Evolutionary conservation across 768 basidiomycete genomes (phyloP).

Genomic region (Royoungia palumana): DNA sequence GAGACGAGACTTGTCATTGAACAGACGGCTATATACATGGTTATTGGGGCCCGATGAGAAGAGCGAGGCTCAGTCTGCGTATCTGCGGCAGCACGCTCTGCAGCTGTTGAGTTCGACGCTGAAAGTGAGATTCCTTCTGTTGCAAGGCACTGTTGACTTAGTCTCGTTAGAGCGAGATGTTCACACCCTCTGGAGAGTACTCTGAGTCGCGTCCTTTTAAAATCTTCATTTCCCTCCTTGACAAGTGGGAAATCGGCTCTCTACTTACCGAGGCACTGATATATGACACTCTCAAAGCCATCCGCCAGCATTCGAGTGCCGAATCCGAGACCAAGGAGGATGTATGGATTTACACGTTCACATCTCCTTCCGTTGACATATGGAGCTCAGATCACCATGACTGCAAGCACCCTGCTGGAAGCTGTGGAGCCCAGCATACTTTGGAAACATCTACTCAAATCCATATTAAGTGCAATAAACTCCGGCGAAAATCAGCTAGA

Average conservation of each 20-base stretch:
- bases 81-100: slow-evolving; percentile 68
- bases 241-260: slow-evolving; percentile 95
- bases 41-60: slow-evolving; percentile 81
- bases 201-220: slow-evolving; percentile 87
- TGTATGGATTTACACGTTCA: slow-evolving; percentile 37
- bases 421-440: slow-evolving; percentile 85
- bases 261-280: slow-evolving; percentile 74
- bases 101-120: slow-evolving; percentile 68
- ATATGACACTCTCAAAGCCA: slow-evolving; percentile 73
- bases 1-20: slow-evolving; percentile 87
- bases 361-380: not conserved
- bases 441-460: slow-evolving; percentile 73
- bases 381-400: slow-evolving; percentile 59
- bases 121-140: slow-evolving; percentile 42
- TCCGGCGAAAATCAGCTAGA: slow-evolving; percentile 43
- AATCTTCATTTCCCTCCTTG: slow-evolving; percentile 89
- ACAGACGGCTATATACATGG: slow-evolving; percentile 92
- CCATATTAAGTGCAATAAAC: slow-evolving; percentile 53
- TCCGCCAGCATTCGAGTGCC: slow-evolving; percentile 54
- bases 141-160: slow-evolving; percentile 11
- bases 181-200: slow-evolving; percentile 65
- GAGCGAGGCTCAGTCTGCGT: slow-evolving; percentile 67
- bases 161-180: slow-evolving; percentile 66
- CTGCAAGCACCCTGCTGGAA: slow-evolving; percentile 86
- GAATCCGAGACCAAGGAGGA: slow-evolving; percentile 57